These are phyloP conservation scores for Pyricularia pennisetigena DNA, from an alignment of 2,329 filamentous ascomycete species.

Conservation along the genomic window DNA sequence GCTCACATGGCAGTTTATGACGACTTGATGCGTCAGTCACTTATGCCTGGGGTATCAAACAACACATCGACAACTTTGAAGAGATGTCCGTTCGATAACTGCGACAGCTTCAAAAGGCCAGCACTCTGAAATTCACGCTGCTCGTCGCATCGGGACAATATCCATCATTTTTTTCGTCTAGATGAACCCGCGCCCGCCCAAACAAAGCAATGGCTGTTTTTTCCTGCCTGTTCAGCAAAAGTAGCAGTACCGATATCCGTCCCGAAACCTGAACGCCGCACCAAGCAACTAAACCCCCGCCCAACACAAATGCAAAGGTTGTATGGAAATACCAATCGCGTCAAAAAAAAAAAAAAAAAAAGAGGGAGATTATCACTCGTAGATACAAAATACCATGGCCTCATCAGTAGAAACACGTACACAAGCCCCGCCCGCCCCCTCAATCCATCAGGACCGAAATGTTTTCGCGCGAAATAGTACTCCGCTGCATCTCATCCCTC, in stretches of 20 bases:
- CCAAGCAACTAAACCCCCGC: background rate
- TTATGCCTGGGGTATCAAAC: background rate
- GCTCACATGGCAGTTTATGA: too few species aligned
- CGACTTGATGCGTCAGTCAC: too few species aligned
- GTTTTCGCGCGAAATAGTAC: conserved; percentile 65
- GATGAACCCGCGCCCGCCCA: background rate
- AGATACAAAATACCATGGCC: background rate
- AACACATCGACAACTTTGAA: background rate
- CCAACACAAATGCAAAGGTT: background rate
- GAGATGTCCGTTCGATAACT: background rate
- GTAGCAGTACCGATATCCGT: background rate
- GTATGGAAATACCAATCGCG: background rate
- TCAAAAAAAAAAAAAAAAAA: background rate
- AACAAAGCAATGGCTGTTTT: background rate
- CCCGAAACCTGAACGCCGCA: background rate
- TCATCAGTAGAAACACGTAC: too few species aligned
- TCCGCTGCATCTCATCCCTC: conserved; percentile 77
- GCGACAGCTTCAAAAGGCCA: background rate
- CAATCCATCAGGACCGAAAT: conserved; percentile 22
- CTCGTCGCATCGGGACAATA: background rate
- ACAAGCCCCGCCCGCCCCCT: background rate
- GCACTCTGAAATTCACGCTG: background rate
- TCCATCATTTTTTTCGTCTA: background rate
- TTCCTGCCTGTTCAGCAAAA: background rate
- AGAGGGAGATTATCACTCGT: background rate